Base-by-base conservation (phyloP, 2,329 filamentous ascomycete species). In the Diaporthe ilicicola region DNA sequence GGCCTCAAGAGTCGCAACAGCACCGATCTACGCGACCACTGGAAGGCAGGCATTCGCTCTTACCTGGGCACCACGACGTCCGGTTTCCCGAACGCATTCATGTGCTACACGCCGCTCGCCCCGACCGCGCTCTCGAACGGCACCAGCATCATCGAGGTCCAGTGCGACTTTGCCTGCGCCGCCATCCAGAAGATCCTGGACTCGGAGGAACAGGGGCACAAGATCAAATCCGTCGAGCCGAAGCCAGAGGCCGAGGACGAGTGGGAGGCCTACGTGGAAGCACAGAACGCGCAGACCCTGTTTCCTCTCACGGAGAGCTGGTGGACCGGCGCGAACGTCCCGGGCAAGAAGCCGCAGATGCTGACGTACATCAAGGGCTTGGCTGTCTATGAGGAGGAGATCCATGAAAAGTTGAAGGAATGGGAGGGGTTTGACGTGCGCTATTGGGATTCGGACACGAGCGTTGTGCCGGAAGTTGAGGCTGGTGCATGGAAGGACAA, bases 191-290 rank as follows among this genome's bases (percentile, higher is more conserved):
- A 50, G n/a, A 3, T 70, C 24, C 48, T 70, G 5, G 67, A 54
- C 15, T 70, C 67, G 1, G 67, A 65, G 48, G 37, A 42, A 9
- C 24, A 46, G 12, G 67, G 48, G 48, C 37, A n/a, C 2, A 44
- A 19, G 32, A 70, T 70, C 48, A 70, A 70, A 48, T 70, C 48
- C 27, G 46, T 70, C 44, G 67, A 70, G 67, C 24, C 67, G 10
- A 51, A 46, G 12, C 22, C 46, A 4, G 34, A 19, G 37, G 48
- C 55, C n/a, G 67, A 70, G 55, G 67, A 70, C 48, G 67, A 39
- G 27, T 65, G 67, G 67, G 67, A 50, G 55, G 37, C 55, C 13
- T 46, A 64, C 34, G 51, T 70, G 24, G 48, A 54, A 7, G 56
- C 32, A 3, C 67, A 70, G 67, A 70, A 70, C 56, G 56, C 44